Evolutionary conservation across 768 basidiomycete genomes (phyloP).

Genomic region (Lactarius hengduanensis): DNA sequence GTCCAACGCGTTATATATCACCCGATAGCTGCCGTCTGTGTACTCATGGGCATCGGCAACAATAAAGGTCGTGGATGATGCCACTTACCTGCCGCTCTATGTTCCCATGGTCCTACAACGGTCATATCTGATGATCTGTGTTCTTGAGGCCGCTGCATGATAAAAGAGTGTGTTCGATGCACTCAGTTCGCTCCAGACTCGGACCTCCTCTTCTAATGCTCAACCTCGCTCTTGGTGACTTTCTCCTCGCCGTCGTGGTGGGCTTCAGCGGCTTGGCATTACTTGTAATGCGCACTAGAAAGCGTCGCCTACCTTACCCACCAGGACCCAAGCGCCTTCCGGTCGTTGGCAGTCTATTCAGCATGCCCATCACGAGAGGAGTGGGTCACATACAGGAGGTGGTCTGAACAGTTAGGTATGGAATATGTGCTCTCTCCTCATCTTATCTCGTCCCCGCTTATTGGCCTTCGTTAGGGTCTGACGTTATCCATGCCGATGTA

Average conservation of each 20-base stretch:
- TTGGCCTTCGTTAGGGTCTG: neutral
- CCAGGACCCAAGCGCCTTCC: neutral
- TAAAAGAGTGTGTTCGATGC: neutral
- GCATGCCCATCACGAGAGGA: neutral
- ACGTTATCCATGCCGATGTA: neutral
- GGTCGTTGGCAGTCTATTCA: neutral
- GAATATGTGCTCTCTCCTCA: neutral
- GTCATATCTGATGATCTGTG: neutral
- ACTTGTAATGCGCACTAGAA: neutral
- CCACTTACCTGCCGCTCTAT: too few relatives aligned
- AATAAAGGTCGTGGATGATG: too few relatives aligned
- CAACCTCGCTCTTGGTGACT: neutral
- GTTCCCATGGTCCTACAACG: too few relatives aligned
- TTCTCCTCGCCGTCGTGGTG: neutral
- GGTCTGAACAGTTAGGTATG: neutral
- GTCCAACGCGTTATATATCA: too few relatives aligned
- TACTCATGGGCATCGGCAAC: too few relatives aligned
- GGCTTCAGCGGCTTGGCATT: neutral
- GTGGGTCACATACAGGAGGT: neutral
- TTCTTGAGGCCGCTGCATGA: neutral
- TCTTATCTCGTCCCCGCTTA: neutral
- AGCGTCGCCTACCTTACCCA: neutral
- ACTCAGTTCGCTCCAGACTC: neutral
- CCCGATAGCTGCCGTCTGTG: too few relatives aligned
- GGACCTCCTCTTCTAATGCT: neutral